A percentile compares a stretch with the other conserved stretches of the same genome.
Evolutionary conservation across 2,329 filamentous ascomycete genomes (phyloP).

Genomic region (Hortaea werneckii): DNA sequence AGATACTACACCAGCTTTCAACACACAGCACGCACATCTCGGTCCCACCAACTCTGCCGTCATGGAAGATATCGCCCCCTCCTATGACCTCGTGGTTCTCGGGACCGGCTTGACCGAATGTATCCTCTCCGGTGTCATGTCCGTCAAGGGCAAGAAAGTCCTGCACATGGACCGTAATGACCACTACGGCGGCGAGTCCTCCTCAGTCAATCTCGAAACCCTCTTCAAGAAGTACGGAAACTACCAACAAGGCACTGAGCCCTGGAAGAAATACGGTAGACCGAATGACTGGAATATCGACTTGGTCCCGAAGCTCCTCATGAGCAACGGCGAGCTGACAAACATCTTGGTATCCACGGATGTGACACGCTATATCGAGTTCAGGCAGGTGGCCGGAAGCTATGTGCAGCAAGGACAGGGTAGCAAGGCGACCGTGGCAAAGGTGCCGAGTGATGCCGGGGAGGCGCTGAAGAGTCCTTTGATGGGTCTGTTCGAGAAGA

Average conservation of each 20-base stretch:
- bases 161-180: conserved; percentile 97
- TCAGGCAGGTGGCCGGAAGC: conserved; percentile 71
- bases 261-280: conserved; percentile 96
- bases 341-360: conserved; percentile 98
- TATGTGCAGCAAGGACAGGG: conserved; percentile 83
- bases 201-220: conserved; percentile 91
- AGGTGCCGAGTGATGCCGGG: conserved; percentile 85
- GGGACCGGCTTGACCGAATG: conserved; percentile 98
- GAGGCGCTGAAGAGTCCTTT: conserved; percentile 87
- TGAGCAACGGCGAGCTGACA: conserved; percentile 96
- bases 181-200: conserved; percentile 95
- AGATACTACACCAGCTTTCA: too few species aligned
- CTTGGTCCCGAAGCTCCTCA: conserved; percentile 93
- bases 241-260: conserved; percentile 63
- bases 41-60: neutral
- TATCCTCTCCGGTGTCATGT: conserved; percentile 93
- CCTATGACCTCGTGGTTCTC: conserved; percentile 98
- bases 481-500: conserved; percentile 97
- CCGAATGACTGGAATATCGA: conserved; percentile 99
- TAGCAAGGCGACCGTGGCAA: conserved; percentile 83
- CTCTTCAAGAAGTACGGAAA: conserved; percentile 97
- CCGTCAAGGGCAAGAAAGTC: conserved; percentile 98
- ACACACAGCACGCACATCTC: too few species aligned
- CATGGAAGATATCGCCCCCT: conserved; percentile 97
- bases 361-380: conserved; percentile 44